Evolutionary conservation across 2,329 filamentous ascomycete genomes (phyloP).

Genomic region (Phyllosticta citriasiana): DNA sequence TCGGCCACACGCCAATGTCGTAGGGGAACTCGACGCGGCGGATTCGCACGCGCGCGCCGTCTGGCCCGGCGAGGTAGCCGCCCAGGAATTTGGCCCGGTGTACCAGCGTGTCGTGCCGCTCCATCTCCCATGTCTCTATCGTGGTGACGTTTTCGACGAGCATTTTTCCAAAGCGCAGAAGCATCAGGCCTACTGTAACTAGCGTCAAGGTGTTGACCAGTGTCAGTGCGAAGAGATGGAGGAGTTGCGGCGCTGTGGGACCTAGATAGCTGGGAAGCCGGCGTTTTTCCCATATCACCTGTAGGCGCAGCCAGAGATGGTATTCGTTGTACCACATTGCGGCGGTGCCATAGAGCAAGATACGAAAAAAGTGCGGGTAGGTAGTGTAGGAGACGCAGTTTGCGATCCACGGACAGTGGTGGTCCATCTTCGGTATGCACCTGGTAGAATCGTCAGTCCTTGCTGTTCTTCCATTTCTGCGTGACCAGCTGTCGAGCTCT

Average conservation of each 20-base stretch:
- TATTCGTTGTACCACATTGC: slow-evolving; percentile 52
- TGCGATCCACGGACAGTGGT: slow-evolving; percentile 76
- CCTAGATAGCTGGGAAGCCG: slow-evolving; percentile 65
- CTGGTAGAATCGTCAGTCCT: slow-evolving; percentile 22
- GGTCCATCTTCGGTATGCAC: slow-evolving; percentile 74
- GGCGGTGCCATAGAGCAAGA: slow-evolving; percentile 58
- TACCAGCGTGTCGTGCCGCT: slow-evolving; percentile 37
- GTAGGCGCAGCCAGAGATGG: slow-evolving; percentile 51
- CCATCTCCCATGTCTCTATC: slow-evolving; percentile 66
- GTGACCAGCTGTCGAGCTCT: neutral
- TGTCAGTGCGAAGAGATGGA: slow-evolving; percentile 50
- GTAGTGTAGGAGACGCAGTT: slow-evolving; percentile 78
- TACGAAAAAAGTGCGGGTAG: slow-evolving; percentile 73
- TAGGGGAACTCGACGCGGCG: slow-evolving; percentile 69
- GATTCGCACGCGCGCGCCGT: slow-evolving; percentile 45
- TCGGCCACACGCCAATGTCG: slow-evolving; percentile 64
- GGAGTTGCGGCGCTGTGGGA: slow-evolving; percentile 48
- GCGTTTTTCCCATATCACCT: slow-evolving; percentile 54
- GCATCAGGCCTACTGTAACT: slow-evolving; percentile 54
- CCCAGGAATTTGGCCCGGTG: slow-evolving; percentile 40
- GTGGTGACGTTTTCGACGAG: slow-evolving; percentile 47
- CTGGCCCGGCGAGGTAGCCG: slow-evolving; percentile 46
- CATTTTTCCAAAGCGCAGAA: slow-evolving; percentile 43
- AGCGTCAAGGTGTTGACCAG: slow-evolving; percentile 50
- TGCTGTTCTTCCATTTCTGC: neutral